Evolutionary conservation across 2,329 filamentous ascomycete species (phyloP).

Genomic region (Aspergillus bombycis): DNA sequence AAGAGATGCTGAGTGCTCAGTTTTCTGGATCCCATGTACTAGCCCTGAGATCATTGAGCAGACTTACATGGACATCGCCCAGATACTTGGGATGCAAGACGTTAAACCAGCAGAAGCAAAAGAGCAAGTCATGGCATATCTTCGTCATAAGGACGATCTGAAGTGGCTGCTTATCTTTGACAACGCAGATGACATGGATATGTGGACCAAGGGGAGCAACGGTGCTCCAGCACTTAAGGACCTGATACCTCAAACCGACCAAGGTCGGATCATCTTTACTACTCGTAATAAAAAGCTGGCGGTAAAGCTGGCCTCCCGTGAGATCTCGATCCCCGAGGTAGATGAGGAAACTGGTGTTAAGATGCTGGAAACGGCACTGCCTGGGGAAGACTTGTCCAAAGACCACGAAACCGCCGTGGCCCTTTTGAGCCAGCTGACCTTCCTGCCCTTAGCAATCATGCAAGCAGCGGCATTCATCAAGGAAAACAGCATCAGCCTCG

Average conservation of each 20-base stretch:
- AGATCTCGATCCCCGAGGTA: constrained; percentile 24
- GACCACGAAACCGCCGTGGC: constrained; percentile 5
- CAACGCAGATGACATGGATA: neutral
- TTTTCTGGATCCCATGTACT: constrained; percentile 32
- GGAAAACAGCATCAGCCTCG: constrained; percentile 2
- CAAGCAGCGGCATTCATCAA: constrained; percentile 35
- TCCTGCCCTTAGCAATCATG: constrained; percentile 30
- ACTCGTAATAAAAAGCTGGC: constrained; percentile 28
- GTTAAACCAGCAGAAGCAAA: constrained; percentile 6
- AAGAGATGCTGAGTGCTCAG: constrained; percentile 22
- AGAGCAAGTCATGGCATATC: neutral
- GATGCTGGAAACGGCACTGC: neutral
- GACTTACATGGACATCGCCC: constrained; percentile 3
- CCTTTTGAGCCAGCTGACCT: constrained; percentile 25
- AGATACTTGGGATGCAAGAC: neutral
- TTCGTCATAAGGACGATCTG: neutral
- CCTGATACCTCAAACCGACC: neutral
- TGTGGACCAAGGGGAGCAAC: neutral
- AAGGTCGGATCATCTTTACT: constrained; percentile 26
- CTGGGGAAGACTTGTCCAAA: constrained; percentile 3
- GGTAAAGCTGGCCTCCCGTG: constrained; percentile 21
- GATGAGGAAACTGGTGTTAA: constrained; percentile 12
- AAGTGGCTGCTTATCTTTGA: neutral
- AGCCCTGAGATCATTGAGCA: constrained; percentile 27
- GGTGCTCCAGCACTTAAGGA: neutral